phyloP scores from a whole-genome alignment of 768 basidiomycete species.

The Pholiota microspora region DNA sequence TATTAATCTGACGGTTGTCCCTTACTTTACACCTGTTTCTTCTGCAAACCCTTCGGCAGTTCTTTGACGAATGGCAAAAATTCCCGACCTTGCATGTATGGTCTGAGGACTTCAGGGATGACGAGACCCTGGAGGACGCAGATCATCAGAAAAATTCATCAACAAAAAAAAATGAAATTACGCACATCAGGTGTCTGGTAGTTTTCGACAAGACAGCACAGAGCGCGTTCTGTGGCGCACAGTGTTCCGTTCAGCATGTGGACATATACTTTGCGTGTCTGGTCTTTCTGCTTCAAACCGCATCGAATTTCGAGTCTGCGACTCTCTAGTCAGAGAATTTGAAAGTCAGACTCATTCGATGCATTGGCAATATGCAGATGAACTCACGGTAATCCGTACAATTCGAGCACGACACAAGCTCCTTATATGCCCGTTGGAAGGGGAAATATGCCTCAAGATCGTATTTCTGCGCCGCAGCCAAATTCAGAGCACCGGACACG shows the following conservation, averaged over 20 bases:
- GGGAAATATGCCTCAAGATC: constrained; percentile 99
- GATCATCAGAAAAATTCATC: constrained; percentile 7
- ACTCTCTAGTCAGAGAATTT: constrained; percentile 57
- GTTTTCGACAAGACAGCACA: constrained; percentile 98
- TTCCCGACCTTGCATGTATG: constrained; percentile 96
- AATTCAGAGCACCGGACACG: constrained; percentile 94
- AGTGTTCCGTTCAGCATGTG: constrained; percentile 99
- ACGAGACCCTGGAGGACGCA: constrained; percentile 68
- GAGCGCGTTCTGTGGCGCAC: constrained; percentile 93
- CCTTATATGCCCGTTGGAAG: constrained; percentile 94
- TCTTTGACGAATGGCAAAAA: constrained; percentile 84
- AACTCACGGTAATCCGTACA: constrained; percentile 98
- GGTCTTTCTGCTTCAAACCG: constrained; percentile 88
- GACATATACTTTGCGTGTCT: constrained; percentile 89
- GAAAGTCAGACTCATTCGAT: background rate
- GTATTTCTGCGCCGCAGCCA: constrained; percentile 96
- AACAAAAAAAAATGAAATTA: constrained; percentile 13
- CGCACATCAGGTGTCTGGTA: constrained; percentile 93
- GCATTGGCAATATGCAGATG: background rate
- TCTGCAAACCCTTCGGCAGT: constrained; percentile 74
- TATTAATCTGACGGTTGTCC: background rate
- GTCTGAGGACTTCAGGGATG: constrained; percentile 86
- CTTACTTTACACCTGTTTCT: constrained; percentile 51
- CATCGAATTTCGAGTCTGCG: constrained; percentile 91
- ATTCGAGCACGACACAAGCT: constrained; percentile 96